Conservation (phyloP, 1,284 basidiomycete species). For the Heliocybe sulcata region DNA sequence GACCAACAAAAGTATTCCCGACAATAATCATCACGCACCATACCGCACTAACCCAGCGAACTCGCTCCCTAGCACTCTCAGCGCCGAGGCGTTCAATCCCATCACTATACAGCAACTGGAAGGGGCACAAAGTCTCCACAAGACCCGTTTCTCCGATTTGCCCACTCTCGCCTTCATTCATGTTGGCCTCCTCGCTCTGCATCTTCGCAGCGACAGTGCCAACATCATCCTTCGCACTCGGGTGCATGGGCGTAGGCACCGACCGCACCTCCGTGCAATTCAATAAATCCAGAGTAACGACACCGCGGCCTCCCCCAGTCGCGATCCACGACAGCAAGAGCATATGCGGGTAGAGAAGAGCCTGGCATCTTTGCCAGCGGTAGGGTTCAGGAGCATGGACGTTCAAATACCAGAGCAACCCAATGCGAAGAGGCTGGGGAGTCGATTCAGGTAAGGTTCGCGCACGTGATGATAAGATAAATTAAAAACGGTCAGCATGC, state of each 20-base stretch:
- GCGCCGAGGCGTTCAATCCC: slow-evolving; percentile 80
- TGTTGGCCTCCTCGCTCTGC: slow-evolving; percentile 41
- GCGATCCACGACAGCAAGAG: slow-evolving; percentile 80
- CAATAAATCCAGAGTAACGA: slow-evolving; percentile 76
- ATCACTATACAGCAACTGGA: slow-evolving; percentile 83
- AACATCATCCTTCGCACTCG: slow-evolving; percentile 72
- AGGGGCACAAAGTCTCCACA: slow-evolving; percentile 74
- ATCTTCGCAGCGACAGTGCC: slow-evolving; percentile 72
- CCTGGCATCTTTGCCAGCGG: slow-evolving; percentile 80
- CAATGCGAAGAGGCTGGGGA: slow-evolving; percentile 71
- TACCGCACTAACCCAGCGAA: slow-evolving; percentile 82
- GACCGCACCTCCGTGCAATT: slow-evolving; percentile 80
- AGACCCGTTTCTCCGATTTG: slow-evolving; percentile 32
- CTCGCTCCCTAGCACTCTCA: slow-evolving; percentile 76
- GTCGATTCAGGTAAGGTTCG: slow-evolving; percentile 10
- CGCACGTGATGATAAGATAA: slow-evolving; percentile 7
- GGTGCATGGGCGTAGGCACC: slow-evolving; percentile 71
- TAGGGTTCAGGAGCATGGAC: slow-evolving; percentile 77
- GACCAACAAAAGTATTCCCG: neutral
- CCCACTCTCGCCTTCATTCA: slow-evolving; percentile 33
- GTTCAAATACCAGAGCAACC: slow-evolving; percentile 83
- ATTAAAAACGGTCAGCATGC: slow-evolving; percentile 14
- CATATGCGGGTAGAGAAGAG: slow-evolving; percentile 73
- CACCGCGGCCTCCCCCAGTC: slow-evolving; percentile 67
- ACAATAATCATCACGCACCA: slow-evolving; percentile 46